Conservation (phyloP, 805 yeast genomes). For the Lipomyces chichibuensis region DNA sequence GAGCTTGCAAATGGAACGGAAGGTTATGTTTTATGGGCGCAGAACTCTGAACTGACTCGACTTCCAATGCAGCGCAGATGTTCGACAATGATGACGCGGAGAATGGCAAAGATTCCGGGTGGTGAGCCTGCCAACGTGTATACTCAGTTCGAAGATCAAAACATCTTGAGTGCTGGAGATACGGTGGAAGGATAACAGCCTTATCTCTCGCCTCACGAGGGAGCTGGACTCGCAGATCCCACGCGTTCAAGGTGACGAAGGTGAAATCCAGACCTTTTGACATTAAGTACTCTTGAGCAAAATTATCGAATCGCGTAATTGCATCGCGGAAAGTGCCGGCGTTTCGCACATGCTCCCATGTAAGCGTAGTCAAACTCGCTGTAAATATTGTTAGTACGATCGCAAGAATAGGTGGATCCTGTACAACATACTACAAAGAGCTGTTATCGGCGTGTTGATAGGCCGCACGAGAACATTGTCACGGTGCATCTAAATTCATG, state of each 20-base stretch:
- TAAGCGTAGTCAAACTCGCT: slow-evolving; percentile 54
- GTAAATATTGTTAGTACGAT: neutral
- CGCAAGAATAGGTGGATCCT: neutral
- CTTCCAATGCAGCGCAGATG: slow-evolving; percentile 55
- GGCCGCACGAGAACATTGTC: slow-evolving; percentile 62
- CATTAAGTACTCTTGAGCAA: slow-evolving; percentile 48
- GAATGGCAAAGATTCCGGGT: slow-evolving; percentile 53
- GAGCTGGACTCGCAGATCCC: slow-evolving; percentile 75
- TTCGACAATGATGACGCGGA: slow-evolving; percentile 43
- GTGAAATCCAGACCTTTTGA: slow-evolving; percentile 56
- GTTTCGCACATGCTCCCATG: slow-evolving; percentile 63
- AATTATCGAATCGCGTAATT: slow-evolving; percentile 56
- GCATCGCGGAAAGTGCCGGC: slow-evolving; percentile 68
- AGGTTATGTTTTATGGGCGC: slow-evolving; percentile 38
- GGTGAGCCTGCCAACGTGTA: slow-evolving; percentile 67
- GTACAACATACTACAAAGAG: slow-evolving; percentile 42
- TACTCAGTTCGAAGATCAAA: slow-evolving; percentile 79
- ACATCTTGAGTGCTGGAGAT: slow-evolving; percentile 71
- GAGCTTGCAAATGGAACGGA: slow-evolving; percentile 37
- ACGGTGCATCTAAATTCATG: slow-evolving; percentile 40
- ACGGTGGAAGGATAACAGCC: slow-evolving; percentile 69
- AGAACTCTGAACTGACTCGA: slow-evolving; percentile 41
- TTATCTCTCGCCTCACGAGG: slow-evolving; percentile 82
- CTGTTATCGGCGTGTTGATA: slow-evolving; percentile 65
- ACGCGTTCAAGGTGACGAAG: slow-evolving; percentile 66